Evolutionary conservation across 192 early-diverging fungal species (phyloP).

Genomic region (Radiomyces spectabilis): DNA sequence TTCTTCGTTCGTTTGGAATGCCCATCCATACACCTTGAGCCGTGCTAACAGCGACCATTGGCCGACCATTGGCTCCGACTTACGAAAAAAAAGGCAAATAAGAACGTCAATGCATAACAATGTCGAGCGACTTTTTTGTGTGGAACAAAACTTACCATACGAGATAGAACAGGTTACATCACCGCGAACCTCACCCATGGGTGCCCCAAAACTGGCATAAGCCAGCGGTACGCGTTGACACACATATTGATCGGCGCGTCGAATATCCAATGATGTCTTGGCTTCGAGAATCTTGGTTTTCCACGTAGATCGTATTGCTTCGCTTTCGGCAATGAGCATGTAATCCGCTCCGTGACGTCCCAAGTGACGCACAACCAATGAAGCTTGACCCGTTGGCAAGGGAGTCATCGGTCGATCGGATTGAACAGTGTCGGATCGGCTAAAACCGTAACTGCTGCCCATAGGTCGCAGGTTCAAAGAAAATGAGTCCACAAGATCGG

Average conservation of each 20-base stretch:
- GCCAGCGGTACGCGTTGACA: conserved; percentile 44
- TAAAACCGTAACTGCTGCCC: too few relatives aligned
- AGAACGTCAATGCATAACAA: conserved; percentile 7
- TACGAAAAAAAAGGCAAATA: conserved; percentile 22
- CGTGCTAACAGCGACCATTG: conserved; percentile 69
- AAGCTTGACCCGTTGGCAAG: not conserved
- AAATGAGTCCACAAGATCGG: too few relatives aligned
- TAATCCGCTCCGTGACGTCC: conserved; percentile 61
- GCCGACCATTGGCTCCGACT: conserved; percentile 27
- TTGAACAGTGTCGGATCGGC: too few relatives aligned
- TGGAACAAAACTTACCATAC: conserved; percentile 31
- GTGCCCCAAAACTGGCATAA: conserved; percentile 32
- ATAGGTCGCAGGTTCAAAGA: too few relatives aligned
- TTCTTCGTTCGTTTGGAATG: conserved; percentile 6
- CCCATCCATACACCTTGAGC: conserved; percentile 67
- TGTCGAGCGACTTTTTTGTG: conserved; percentile 18
- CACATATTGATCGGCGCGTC: conserved; percentile 16
- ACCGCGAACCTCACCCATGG: conserved; percentile 27
- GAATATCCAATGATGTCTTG: conserved; percentile 20
- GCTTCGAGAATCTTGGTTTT: conserved; percentile 64
- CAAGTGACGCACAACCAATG: conserved; percentile 49
- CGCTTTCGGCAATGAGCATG: conserved; percentile 57
- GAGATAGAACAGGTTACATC: conserved; percentile 45
- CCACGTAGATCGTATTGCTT: conserved; percentile 51
- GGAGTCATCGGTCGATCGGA: not conserved